Evolutionary conservation across 371 early-diverging fungal species (phyloP).

Genomic region (Rhizomucor miehei): DNA sequence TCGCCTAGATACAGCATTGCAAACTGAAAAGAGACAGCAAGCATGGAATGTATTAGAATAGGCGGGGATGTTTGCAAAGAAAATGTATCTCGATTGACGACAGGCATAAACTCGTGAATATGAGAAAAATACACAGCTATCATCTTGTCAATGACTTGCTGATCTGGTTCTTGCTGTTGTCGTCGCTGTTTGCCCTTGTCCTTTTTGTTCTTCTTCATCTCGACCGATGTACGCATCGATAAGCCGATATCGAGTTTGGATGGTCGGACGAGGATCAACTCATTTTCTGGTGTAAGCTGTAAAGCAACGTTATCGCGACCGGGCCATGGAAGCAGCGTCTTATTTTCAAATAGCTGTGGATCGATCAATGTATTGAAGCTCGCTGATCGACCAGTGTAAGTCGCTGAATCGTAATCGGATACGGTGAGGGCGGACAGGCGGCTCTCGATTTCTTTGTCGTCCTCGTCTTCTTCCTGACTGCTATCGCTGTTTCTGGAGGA

Average conservation of each 20-base stretch:
- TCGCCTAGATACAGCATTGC: slow-evolving; percentile 25
- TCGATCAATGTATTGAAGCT: slow-evolving; percentile 31
- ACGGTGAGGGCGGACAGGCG: slow-evolving; percentile 22
- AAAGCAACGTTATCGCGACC: slow-evolving; percentile 37
- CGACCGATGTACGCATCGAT: slow-evolving; percentile 17
- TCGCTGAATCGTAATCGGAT: slow-evolving; percentile 42
- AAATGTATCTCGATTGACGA: slow-evolving; percentile 53
- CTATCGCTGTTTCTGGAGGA: slow-evolving; percentile 16
- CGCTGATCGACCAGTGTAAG: slow-evolving; percentile 44
- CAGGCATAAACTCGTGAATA: slow-evolving; percentile 56
- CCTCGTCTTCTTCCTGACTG: slow-evolving; percentile 15
- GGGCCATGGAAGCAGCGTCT: slow-evolving; percentile 32
- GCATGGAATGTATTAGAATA: slow-evolving; percentile 42
- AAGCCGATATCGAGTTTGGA: slow-evolving; percentile 32
- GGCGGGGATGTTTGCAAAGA: slow-evolving; percentile 38
- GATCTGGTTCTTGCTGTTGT: too few relatives aligned
- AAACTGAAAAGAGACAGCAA: slow-evolving; percentile 52
- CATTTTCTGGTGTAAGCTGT: slow-evolving; percentile 34
- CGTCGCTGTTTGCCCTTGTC: too few relatives aligned
- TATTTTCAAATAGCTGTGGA: slow-evolving; percentile 29
- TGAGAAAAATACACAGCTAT: slow-evolving; percentile 39
- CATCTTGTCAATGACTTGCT: too few relatives aligned
- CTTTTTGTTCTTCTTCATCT: too few relatives aligned
- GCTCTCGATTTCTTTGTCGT: slow-evolving; percentile 6
- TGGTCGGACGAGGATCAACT: slow-evolving; percentile 38